Percentiles rank a stretch among this genome's conserved stretches.
phyloP scores from a whole-genome alignment of 2,329 filamentous ascomycete species.

The Hortaea werneckii region DNA sequence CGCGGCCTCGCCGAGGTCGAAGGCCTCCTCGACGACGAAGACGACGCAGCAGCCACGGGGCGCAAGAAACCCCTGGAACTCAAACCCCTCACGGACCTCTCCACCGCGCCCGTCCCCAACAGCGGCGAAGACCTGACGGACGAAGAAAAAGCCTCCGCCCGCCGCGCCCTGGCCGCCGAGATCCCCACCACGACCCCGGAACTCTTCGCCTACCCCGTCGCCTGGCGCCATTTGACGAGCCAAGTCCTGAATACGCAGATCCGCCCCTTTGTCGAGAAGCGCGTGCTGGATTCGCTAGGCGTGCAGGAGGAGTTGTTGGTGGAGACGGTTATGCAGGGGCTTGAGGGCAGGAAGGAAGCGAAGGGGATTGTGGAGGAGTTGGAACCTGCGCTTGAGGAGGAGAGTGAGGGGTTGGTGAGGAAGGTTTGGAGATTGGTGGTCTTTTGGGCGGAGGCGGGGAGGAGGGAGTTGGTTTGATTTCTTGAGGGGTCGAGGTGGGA shows the following conservation, averaged over 20 bases:
- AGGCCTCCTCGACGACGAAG: constrained; percentile 88
- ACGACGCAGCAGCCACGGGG: constrained; percentile 51
- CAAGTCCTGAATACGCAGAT: constrained; percentile 73
- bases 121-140: constrained; percentile 68
- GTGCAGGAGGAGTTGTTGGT: constrained; percentile 94
- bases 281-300: constrained; percentile 91
- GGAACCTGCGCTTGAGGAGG: constrained; percentile 85
- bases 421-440: constrained; percentile 98
- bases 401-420: constrained; percentile 85
- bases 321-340: constrained; percentile 80
- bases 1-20: constrained; percentile 77
- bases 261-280: constrained; percentile 92
- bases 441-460: constrained; percentile 86
- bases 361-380: constrained; percentile 74
- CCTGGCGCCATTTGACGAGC: constrained; percentile 86
- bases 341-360: constrained; percentile 66
- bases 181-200: constrained; percentile 80
- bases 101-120: constrained; percentile 44
- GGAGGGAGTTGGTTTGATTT: too few relatives aligned
- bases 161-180: constrained; percentile 72
- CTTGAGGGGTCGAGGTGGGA: too few relatives aligned
- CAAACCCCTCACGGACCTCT: constrained; percentile 33
- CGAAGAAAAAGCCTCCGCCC: constrained; percentile 75
- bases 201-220: constrained; percentile 84
- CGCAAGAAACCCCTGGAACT: constrained; percentile 25